Base-by-base conservation (phyloP, 495 filamentous ascomycete genomes). In the Oleoguttula mirabilis region DNA sequence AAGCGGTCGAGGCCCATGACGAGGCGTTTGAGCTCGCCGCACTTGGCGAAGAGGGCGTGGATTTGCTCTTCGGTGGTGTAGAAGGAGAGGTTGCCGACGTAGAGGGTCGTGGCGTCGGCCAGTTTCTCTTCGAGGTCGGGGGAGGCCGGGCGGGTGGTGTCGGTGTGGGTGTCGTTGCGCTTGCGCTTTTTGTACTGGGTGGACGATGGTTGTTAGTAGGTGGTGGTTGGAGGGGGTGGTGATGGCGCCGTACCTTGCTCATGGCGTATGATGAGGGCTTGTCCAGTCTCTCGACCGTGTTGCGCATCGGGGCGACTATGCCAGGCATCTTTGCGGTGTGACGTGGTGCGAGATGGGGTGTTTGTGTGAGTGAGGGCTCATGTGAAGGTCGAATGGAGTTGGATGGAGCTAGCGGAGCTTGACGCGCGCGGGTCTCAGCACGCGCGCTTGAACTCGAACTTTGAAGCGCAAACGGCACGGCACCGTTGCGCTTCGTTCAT, bases 1-100 rank as follows among this genome's bases (percentile, higher is more conserved):
- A 87, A 90, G 14, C 90, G 79, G 58, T 98, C 92, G 17, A 98
- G 73, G 32, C 90, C 90, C 90, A 98, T 98, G n/a, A 98, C 80
- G 19, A 98, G 72, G 25, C 90, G 80, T 63, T 95, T 96, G 59
- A 98, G 88, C 67, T 95, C 88, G 44, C 90, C 90, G 59, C 85
- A 94, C 61, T 77, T 81, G 36, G 14, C 32, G 41, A 36, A 48
- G 40, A 51, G 35, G 40, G 94, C 92, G 57, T 96, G 88, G 41
- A 98, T 94, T 58, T 98, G 90, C 66, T 98, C 90, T 60, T 98
- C 90, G 32, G 90, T 98, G 10, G 90, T 98, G 69, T 94, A 98
- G 66, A 98, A 98, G n/a, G 90, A 98, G 85, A 98, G 69, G 60
- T 98, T 98, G 36, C 90, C 90, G 28, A 98, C 88, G 50, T 98